Base-by-base conservation (phyloP, 2,329 filamentous ascomycete genomes). In the Diaporthe citriasiana region DNA sequence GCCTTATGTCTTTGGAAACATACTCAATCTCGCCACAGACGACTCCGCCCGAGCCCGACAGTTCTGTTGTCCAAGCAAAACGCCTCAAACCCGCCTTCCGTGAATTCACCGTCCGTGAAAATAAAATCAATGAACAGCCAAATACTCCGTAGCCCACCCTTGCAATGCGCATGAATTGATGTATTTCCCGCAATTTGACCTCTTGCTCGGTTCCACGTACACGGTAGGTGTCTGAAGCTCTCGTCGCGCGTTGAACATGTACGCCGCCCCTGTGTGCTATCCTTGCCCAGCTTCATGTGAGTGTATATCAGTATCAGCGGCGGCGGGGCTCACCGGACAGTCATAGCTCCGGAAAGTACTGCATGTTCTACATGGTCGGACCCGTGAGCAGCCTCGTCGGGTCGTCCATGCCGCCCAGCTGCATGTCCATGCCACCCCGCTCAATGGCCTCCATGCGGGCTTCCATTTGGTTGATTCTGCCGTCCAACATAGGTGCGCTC, bases 381-480 rank as follows among this genome's bases (percentile, higher is more conserved):
- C 81, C 75, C 2, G 80, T 77, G 30, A 83, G 79, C 22, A 85
- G 77, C 30, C 74, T 73, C 38, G 74, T 82, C 6, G 83, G 45
- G 10, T 50, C 79, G 27, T 83, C 83, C 76, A 85, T 84, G 42
- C 84, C 84, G 63, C 84, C 81, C 78, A 85, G 80, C 0, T 79
- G 81, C 72, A 80, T 83, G 22, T 83, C 83, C 78, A 85, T 81
- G 19, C 82, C 82, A 63, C 81, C 78, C 60, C 78, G 77, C 57
- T 85, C 83, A 77, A 84, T 82, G 27, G 81, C 82, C n/a, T 79
- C 81, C 76, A 85, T 79, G 45, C 82, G 79, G 17, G 82, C 81
- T 72, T 85, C 83, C 59, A 84, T 77, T 30, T 80, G 80, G 74
- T 77, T 79, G 63, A 84, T 78, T 19, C 82, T 81, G 51, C 70